Evolutionary conservation across 2,329 filamentous ascomycete species (phyloP).

Genomic region (Nothopassalora personata): DNA sequence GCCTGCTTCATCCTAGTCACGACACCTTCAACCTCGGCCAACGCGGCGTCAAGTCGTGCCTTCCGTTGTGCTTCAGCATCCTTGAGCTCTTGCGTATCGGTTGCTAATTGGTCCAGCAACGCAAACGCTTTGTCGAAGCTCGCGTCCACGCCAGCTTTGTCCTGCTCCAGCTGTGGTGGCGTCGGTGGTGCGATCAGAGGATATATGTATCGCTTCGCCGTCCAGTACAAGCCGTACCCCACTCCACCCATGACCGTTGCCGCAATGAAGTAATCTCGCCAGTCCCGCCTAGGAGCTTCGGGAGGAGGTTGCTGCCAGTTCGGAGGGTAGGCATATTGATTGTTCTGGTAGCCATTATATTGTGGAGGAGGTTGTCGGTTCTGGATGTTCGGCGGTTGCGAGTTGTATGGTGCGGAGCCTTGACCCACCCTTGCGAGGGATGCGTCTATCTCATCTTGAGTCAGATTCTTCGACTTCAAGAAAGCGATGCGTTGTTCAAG

Average conservation of each 20-base stretch:
- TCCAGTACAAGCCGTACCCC: slow-evolving; percentile 78
- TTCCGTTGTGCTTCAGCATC: slow-evolving; percentile 78
- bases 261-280: slow-evolving; percentile 99
- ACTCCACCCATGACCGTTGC: slow-evolving; percentile 89
- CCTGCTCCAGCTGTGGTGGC: slow-evolving; percentile 85
- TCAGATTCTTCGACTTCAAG: slow-evolving; percentile 92
- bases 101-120: slow-evolving; percentile 83
- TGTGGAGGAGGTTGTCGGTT: slow-evolving; percentile 25
- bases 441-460: slow-evolving; percentile 86
- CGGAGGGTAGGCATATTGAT: slow-evolving; percentile 32
- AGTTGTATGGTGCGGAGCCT: slow-evolving; percentile 41
- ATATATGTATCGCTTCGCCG: slow-evolving; percentile 88
- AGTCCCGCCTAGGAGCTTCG: slow-evolving; percentile 72
- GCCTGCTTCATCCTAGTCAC: slow-evolving; percentile 76
- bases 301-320: slow-evolving; percentile 53
- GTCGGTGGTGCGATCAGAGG: slow-evolving; percentile 91
- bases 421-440: slow-evolving; percentile 72
- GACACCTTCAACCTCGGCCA: slow-evolving; percentile 78
- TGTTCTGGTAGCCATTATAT: slow-evolving; percentile 36
- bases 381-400: slow-evolving; percentile 43
- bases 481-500: slow-evolving; percentile 90
- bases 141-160: slow-evolving; percentile 88
- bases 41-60: slow-evolving; percentile 71
- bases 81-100: slow-evolving; percentile 86
- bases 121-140: slow-evolving; percentile 89